Evolutionary conservation across 2,329 filamentous ascomycete species (phyloP), one percentile per base, ranked within the genome.

Genomic region (Cladobotryum protrusum): DNA sequence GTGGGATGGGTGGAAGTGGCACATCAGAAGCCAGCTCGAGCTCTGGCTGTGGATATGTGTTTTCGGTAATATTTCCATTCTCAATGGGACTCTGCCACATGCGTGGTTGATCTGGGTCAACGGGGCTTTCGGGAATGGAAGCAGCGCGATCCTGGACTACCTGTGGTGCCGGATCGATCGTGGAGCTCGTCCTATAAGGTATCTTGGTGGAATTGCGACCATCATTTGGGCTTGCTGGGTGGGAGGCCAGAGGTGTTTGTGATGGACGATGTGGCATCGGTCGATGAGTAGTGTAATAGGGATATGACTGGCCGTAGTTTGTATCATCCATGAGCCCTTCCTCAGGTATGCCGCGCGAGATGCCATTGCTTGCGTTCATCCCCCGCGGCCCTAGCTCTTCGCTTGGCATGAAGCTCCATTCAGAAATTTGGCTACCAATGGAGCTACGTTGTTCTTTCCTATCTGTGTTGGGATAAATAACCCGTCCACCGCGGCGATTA

Each of bases 81-180:
- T 18, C 17, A 19, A 29, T 19, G 17, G 45, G 34, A 13, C 15
- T 49, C 9, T 37, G 19, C 19, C 36, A 36, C 17, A 52, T 19
- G 2, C 43, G 47, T 20, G 43, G 37, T 8, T 36, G 50, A 13
- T 52, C 40, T 11, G 50, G 47, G 33, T 52, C 47, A 13, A 52
- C 33, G 12, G 50, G 34, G 19, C 50, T 52, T 20, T 52, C 50
- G 3, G 50, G 43, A n/a, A 49, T 24, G 3, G 50, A 52, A n/a
- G 35, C 17, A 17, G 42, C 39, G 20, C 50, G 43, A n/a, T 43
- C 50, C 9, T 17, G 15, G 1, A 8, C 35, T 7, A 20, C 11
- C 17, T 41, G 45, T 11, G 46, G 45, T 13, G 9, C 41, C 9
- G 34, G 5, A n/a, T 48, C 41, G n/a, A 11, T 41, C 8, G 40